Percentiles rank a stretch among this genome's conserved stretches.
phyloP scores from a whole-genome alignment of 179 eudicot genomes.

The Silene coronaria region DNA sequence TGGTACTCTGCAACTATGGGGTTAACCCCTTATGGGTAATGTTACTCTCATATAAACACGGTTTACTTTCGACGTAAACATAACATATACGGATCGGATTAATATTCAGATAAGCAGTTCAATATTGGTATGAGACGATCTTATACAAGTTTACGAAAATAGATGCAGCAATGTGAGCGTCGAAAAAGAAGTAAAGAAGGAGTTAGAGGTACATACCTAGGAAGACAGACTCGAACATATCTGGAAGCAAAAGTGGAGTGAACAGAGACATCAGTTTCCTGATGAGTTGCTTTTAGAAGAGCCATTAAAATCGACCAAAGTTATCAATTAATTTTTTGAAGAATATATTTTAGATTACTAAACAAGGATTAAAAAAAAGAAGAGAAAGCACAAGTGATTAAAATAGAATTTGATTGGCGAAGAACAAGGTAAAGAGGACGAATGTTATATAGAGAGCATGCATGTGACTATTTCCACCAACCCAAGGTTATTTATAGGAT shows the following conservation, averaged over 20 bases:
- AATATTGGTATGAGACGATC: neutral
- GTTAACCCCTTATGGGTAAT: too few species aligned
- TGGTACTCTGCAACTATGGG: too few species aligned
- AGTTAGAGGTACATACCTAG: slow-evolving; percentile 5
- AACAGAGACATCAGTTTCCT: slow-evolving; percentile 12
- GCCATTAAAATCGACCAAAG: too few species aligned
- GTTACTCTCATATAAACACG: too few species aligned
- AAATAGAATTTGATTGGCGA: slow-evolving; percentile 14
- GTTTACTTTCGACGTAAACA: too few species aligned
- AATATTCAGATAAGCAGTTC: too few species aligned
- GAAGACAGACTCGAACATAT: slow-evolving; percentile 21
- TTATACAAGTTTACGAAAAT: too few species aligned
- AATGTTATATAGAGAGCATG: neutral
- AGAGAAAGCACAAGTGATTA: neutral
- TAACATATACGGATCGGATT: too few species aligned
- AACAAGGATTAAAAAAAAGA: neutral
- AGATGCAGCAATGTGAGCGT: neutral
- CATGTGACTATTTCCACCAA: slow-evolving; percentile 8
- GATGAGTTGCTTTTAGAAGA: neutral
- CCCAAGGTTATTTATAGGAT: slow-evolving; percentile 10
- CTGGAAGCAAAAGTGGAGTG: slow-evolving; percentile 18
- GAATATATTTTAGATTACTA: neutral
- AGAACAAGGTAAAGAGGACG: slow-evolving; percentile 18
- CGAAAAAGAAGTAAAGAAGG: neutral
- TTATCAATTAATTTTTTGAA: too few species aligned